Evolutionary conservation across 768 basidiomycete genomes (phyloP).

Genomic region (Boletus edulis): DNA sequence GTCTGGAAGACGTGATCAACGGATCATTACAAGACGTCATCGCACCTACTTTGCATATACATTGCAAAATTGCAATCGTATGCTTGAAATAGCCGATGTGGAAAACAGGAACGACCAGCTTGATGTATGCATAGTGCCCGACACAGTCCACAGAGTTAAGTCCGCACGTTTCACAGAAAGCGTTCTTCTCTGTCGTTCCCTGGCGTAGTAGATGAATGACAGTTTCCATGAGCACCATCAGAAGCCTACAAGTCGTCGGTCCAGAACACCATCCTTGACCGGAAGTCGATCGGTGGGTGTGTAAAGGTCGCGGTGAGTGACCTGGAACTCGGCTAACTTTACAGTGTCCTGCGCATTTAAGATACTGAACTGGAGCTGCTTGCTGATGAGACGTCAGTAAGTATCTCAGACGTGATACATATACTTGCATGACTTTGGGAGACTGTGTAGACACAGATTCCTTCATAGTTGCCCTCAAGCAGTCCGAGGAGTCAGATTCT

Average conservation of each 20-base stretch:
- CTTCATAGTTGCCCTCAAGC: conserved; percentile 48
- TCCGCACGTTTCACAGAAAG: conserved; percentile 94
- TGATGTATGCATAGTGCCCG: conserved; percentile 98
- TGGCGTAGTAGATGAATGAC: conserved; percentile 29
- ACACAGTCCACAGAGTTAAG: conserved; percentile 91
- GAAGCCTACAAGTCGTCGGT: conserved; percentile 76
- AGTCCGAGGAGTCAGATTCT: too few species aligned
- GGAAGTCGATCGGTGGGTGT: conserved; percentile 79
- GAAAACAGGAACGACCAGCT: conserved; percentile 93
- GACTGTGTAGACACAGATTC: conserved; percentile 76
- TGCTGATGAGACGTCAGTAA: conserved; percentile 47
- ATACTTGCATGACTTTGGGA: conserved; percentile 76
- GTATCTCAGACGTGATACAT: not conserved
- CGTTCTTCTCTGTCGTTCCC: conserved; percentile 94
- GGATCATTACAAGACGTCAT: not conserved
- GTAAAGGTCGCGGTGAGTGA: conserved; percentile 90
- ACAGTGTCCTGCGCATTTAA: conserved; percentile 95
- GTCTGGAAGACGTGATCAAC: conserved; percentile 46
- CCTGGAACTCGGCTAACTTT: conserved; percentile 93
- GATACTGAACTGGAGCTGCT: conserved; percentile 94
- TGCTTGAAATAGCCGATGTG: conserved; percentile 99
- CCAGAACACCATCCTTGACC: conserved; percentile 89
- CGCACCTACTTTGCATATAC: conserved; percentile 84
- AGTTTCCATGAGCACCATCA: not conserved
- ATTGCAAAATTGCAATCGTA: conserved; percentile 88